Evolutionary conservation across 129 eudicot species (phyloP).

Genomic region (Oenanthe sinensis): DNA sequence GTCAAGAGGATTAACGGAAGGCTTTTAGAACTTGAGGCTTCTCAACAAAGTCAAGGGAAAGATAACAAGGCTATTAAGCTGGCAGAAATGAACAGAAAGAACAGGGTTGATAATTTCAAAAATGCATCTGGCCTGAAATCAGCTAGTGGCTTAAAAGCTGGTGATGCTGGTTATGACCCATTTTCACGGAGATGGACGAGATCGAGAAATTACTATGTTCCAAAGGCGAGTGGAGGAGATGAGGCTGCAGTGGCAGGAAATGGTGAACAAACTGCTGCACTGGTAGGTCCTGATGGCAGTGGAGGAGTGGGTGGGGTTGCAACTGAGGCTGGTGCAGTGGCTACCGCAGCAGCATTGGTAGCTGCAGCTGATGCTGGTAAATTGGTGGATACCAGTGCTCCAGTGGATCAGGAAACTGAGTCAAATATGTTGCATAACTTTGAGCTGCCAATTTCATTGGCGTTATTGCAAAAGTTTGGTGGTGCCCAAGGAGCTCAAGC

Average conservation of each 20-base stretch:
- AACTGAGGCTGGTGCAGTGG: slow-evolving; percentile 41
- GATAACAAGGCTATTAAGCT: slow-evolving; percentile 65
- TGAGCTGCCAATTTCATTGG: slow-evolving; percentile 75
- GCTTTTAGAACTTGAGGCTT: slow-evolving; percentile 65
- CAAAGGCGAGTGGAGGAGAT: slow-evolving; percentile 35
- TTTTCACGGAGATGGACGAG: slow-evolving; percentile 98
- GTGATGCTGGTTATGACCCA: slow-evolving; percentile 98
- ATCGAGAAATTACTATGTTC: slow-evolving; percentile 70
- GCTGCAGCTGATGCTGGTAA: slow-evolving; percentile 89
- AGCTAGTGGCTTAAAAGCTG: slow-evolving; percentile 50
- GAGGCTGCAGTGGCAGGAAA: slow-evolving; percentile 33
- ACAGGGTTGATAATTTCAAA: slow-evolving; percentile 81
- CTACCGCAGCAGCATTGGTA: slow-evolving; percentile 72
- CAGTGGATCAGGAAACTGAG: slow-evolving; percentile 84
- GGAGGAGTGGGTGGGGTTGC: neutral
- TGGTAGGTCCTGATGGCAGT: slow-evolving; percentile 17
- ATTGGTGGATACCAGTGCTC: slow-evolving; percentile 91
- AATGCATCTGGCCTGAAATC: slow-evolving; percentile 73
- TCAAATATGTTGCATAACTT: slow-evolving; percentile 61
- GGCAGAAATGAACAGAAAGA: slow-evolving; percentile 87
- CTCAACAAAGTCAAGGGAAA: slow-evolving; percentile 44
- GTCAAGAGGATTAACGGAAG: slow-evolving; percentile 62
- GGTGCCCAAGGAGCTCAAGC: slow-evolving; percentile 81
- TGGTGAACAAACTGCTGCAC: slow-evolving; percentile 22
- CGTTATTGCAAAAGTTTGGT: slow-evolving; percentile 63